These are phyloP conservation scores for Kuraishia ogatae DNA, from an alignment of 805 yeast genomes.

Conservation along the genomic window DNA sequence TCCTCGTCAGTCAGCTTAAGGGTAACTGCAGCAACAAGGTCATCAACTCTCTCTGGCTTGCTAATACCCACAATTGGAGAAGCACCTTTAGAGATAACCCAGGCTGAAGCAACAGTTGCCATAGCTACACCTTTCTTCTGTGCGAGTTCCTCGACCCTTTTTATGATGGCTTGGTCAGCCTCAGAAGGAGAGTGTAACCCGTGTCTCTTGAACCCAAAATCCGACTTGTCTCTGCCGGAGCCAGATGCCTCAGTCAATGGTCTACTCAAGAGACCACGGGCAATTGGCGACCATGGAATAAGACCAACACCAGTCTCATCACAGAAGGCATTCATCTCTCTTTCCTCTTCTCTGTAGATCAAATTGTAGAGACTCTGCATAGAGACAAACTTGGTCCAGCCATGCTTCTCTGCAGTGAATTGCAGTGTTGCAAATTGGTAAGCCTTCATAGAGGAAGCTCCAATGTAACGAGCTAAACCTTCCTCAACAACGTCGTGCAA, in stretches of 20 bases:
- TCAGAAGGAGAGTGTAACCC: constrained; percentile 7
- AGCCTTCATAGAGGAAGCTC: constrained; percentile 56
- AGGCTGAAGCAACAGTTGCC: constrained; percentile 47
- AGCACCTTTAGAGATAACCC: constrained; percentile 43
- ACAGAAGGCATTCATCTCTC: constrained; percentile 52
- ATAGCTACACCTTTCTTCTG: constrained; percentile 35
- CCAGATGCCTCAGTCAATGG: constrained; percentile 20
- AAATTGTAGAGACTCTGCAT: constrained; percentile 52
- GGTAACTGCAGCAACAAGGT: constrained; percentile 33
- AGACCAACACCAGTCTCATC: constrained; percentile 43
- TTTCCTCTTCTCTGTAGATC: constrained; percentile 51
- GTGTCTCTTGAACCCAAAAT: constrained; percentile 8
- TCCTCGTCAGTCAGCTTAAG: constrained; percentile 30
- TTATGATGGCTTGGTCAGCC: constrained; percentile 27
- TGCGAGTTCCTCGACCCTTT: constrained; percentile 49
- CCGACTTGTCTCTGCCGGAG: constrained; percentile 2
- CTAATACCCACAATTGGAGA: constrained; percentile 35
- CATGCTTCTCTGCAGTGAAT: constrained; percentile 43
- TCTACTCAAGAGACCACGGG: constrained; percentile 34
- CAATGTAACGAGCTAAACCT: constrained; percentile 46
- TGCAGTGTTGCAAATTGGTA: constrained; percentile 47
- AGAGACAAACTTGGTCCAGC: constrained; percentile 48
- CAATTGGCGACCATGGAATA: constrained; percentile 56
- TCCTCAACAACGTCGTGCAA: constrained; percentile 39
- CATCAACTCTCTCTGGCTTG: constrained; percentile 41